These are phyloP conservation scores for Pistacia atlantica DNA, from an alignment of 345 rosid species.

Conservation along the genomic window DNA sequence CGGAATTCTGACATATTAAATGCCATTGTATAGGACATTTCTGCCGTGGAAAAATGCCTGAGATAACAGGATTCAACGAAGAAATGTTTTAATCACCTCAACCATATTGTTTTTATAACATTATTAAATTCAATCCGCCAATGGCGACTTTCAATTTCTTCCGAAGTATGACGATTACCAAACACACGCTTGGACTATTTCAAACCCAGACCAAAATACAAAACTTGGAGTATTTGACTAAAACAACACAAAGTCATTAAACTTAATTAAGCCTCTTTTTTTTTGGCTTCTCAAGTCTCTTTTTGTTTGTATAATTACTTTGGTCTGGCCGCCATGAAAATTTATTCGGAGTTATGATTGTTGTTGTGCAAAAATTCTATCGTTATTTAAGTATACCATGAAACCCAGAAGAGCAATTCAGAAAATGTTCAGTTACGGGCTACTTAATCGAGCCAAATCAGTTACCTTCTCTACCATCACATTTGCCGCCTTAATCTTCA, in stretches of 20 bases:
- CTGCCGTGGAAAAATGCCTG: neutral
- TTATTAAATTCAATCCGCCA: neutral
- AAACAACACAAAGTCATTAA: neutral
- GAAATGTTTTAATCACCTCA: neutral
- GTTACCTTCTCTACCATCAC: constrained; percentile 28
- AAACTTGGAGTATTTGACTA: neutral
- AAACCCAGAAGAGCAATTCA: constrained; percentile 24
- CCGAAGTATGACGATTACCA: neutral
- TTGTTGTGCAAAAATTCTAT: neutral
- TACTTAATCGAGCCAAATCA: constrained; percentile 26
- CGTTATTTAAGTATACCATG: neutral
- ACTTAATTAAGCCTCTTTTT: neutral
- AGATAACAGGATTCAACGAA: neutral
- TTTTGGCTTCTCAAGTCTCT: neutral
- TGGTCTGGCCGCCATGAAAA: neutral
- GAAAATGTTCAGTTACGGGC: constrained; percentile 21
- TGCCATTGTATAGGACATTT: neutral
- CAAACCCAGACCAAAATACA: neutral
- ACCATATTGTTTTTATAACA: neutral
- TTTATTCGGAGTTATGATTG: neutral
- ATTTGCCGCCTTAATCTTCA: constrained; percentile 35
- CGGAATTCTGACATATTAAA: neutral
- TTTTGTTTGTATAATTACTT: neutral
- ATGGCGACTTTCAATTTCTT: neutral
- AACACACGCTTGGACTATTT: constrained; percentile 5